Base-by-base conservation (phyloP, 1,139 yeast genomes). In the Suhomyces maxii region DNA sequence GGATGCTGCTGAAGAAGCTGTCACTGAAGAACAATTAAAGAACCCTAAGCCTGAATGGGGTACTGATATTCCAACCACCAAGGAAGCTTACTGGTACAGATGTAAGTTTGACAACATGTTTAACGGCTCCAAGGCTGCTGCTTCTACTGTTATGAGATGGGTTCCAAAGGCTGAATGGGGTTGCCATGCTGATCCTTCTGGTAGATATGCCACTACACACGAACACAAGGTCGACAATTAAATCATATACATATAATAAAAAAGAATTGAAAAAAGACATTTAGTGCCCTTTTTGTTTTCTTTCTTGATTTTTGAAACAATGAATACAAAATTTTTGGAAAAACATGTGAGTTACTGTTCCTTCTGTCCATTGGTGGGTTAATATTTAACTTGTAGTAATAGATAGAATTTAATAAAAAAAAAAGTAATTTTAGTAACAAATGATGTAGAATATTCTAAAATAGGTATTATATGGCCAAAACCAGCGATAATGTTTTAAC, bases 131-230 rank as follows among this genome's bases (percentile, higher is more conserved):
- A 80, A 83, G 68, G 93, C 96, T 58, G 99, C 96, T 58, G 98
- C 97, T 52, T 74, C 84, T 40, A 93, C 99, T 23, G 99, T 93
- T 52, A 90, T 89, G 97, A 86, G 99, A 80, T 93, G 99, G 99
- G 76, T 93, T 70, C 99, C 99, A 67, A 93, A 95, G 81, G 98
- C 98, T 54, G 99, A 93, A 71, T 93, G 99, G 99, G 99, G 99
- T 54, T 93, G 99, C 75, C 91, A 91, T 64, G 96, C 86, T 59
- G 99, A 93, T 71, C 99, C 99, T 45, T 87, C 96, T 48, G 99
- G 99, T 55, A 89, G 99, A 77, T 91, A 79, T 65, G 97, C 96
- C 57, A 82, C 87, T 73, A 84, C 87, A 58, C 99, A 93, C 69
- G 90, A 86, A 49, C 68, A 71, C 56, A 73, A 74, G 63, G 78